These are phyloP conservation scores for Stagonosporopsis tanaceti DNA, from an alignment of 2,329 filamentous ascomycete genomes.

Conservation along the genomic window DNA sequence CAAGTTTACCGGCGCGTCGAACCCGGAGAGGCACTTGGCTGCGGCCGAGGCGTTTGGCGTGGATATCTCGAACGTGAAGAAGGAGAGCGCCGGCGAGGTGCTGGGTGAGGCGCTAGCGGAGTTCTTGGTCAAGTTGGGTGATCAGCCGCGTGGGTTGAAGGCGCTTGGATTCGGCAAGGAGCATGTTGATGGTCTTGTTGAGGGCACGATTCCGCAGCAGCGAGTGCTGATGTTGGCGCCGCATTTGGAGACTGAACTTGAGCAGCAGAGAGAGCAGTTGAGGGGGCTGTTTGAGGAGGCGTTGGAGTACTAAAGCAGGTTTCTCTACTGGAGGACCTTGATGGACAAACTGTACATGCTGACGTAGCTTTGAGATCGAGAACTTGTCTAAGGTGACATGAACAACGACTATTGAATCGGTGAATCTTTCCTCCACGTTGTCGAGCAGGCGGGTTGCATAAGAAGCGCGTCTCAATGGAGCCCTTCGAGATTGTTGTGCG, in stretches of 20 bases:
- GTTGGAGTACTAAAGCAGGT: constrained; percentile 45
- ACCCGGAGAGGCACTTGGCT: constrained; percentile 88
- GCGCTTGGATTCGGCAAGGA: constrained; percentile 78
- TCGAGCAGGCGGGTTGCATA: no score
- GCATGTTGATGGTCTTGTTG: constrained; percentile 84
- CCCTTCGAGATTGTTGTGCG: no score
- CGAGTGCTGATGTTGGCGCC: constrained; percentile 92
- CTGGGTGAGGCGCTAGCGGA: constrained; percentile 81
- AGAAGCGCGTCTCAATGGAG: no score
- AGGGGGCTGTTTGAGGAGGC: constrained; percentile 58
- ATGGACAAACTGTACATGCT: neutral
- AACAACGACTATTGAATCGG: no score
- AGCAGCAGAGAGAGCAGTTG: constrained; percentile 59
- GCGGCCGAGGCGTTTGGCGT: constrained; percentile 92
- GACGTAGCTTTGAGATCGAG: no score
- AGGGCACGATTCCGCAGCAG: constrained; percentile 92
- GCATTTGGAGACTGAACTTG: constrained; percentile 65
- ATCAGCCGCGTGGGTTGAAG: constrained; percentile 87
- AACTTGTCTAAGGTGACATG: no score
- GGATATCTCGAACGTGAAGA: constrained; percentile 86
- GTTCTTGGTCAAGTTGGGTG: constrained; percentile 84
- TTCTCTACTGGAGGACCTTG: neutral
- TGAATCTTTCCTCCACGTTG: no score
- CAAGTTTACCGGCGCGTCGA: constrained; percentile 88
- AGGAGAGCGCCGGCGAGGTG: constrained; percentile 87